phyloP scores from a whole-genome alignment of 345 rosid genomes.

The Tarenaya hassleriana region DNA sequence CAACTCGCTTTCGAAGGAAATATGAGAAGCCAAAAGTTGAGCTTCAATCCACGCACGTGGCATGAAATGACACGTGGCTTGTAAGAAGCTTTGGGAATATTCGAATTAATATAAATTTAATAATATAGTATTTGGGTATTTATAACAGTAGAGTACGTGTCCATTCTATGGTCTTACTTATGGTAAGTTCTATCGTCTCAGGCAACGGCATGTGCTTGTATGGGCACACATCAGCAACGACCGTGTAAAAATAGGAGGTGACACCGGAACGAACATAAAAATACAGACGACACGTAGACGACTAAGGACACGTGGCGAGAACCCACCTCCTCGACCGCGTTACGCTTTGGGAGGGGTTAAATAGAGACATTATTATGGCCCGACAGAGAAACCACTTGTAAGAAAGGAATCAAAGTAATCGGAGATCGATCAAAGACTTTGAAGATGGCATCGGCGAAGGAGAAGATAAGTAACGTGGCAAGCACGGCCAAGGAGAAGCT shows the following conservation, averaged over 20 bases:
- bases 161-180: too few relatives aligned
- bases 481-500: slow-evolving; percentile 55
- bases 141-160: too few relatives aligned
- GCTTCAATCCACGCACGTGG: too few relatives aligned
- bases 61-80: too few relatives aligned
- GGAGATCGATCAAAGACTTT: too few relatives aligned
- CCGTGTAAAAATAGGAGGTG: too few relatives aligned
- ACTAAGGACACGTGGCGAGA: slow-evolving; percentile 5
- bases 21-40: too few relatives aligned
- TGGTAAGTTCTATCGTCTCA: too few relatives aligned
- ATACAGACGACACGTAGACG: neutral
- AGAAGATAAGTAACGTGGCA: slow-evolving; percentile 53
- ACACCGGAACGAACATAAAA: slow-evolving; percentile 13
- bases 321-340: neutral
- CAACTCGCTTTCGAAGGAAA: too few relatives aligned
- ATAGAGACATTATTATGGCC: neutral
- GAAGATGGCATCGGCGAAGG: slow-evolving; percentile 49
- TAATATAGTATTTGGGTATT: neutral
- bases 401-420: neutral
- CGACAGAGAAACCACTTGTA: neutral
- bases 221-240: too few relatives aligned
- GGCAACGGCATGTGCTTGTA: too few relatives aligned
- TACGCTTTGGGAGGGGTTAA: slow-evolving; percentile 1
- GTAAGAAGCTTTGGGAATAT: too few relatives aligned
- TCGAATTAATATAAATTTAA: neutral